Evolutionary conservation across 2,329 filamentous ascomycete species (phyloP), one percentile per base, ranked within the genome.

Genomic region (Pyrenophora tritici-repentis): DNA sequence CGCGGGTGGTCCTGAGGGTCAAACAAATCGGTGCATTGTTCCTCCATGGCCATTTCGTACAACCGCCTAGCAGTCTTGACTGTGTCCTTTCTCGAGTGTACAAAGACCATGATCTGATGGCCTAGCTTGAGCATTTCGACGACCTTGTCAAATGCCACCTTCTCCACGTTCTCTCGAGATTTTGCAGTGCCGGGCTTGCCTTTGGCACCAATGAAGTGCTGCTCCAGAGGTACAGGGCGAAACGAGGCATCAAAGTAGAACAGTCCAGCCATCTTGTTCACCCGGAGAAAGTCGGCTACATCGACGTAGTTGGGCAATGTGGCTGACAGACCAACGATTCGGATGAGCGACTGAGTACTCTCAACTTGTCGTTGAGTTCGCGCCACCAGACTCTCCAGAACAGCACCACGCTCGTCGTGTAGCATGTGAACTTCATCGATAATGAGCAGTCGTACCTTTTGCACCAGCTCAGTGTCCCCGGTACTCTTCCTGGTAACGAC

Each of bases 391-490:
- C 93, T 97, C 71, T 99, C 94, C 22, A 99, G 82, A 0, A 99
- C 95, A 10, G 95, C 91, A 67, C 94, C 94, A 71, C 94, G 86
- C 73, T 97, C 94, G 71, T 99, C 94, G 67, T 99, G 95, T 65
- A 99, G 86, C 95, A 99, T 99, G 70, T 99, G 94, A 1, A 99
- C 94, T 76, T 99, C 94, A 73, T 99, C 94, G 56, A 99, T 97
- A 66, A 99, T 97, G 53, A 99, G 82, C 2, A 99, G 80, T 9
- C 93, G 86, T 18, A 99, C 94, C 72, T 99, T 99, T 66, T 99
- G 94, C 12, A 99, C 95, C 3, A 99, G 83, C 70, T 97, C 94
- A 0, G 94, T 97, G 70, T 99, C 94, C 13, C 95, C 94, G 1
- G 92, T 97, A 49, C 93, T 95, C 75, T 97, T 99, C 55, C 94